Conservation (phyloP, 1,284 basidiomycete genomes). For the Phellinidium pouzarii region DNA sequence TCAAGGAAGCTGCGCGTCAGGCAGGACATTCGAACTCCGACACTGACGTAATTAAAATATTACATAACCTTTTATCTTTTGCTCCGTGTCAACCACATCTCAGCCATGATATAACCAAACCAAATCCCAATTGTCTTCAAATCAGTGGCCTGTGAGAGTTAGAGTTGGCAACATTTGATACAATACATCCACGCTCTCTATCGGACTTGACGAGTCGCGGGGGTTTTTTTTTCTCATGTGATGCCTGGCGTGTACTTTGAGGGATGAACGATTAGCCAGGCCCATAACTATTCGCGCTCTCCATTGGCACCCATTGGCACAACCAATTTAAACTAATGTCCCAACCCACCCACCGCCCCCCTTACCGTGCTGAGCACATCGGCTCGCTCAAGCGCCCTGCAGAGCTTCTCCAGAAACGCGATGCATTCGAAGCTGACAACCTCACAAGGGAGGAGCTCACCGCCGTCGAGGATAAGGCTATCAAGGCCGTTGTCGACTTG, state of each 20-base stretch:
- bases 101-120: too few relatives aligned
- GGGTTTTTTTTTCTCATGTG: neutral
- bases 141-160: too few relatives aligned
- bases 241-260: neutral
- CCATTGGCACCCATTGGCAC: neutral
- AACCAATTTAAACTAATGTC: slow-evolving; percentile 2
- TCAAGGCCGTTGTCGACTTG: slow-evolving; percentile 35
- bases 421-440: slow-evolving; percentile 30
- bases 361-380: slow-evolving; percentile 38
- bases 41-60: neutral
- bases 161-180: too few relatives aligned
- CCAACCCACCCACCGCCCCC: slow-evolving; percentile 23
- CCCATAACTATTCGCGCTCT: neutral
- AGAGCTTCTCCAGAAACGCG: slow-evolving; percentile 36
- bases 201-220: too few relatives aligned
- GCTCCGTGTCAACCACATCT: too few relatives aligned
- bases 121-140: too few relatives aligned
- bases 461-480: slow-evolving; percentile 39
- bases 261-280: neutral
- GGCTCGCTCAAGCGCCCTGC: slow-evolving; percentile 42
- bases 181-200: too few relatives aligned
- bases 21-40: neutral
- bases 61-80: too few relatives aligned
- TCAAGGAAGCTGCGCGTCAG: neutral
- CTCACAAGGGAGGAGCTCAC: slow-evolving; percentile 32